These are phyloP conservation scores for Clarireedia homoeocarpa DNA, from an alignment of 2,329 filamentous ascomycete species.

Conservation along the genomic window DNA sequence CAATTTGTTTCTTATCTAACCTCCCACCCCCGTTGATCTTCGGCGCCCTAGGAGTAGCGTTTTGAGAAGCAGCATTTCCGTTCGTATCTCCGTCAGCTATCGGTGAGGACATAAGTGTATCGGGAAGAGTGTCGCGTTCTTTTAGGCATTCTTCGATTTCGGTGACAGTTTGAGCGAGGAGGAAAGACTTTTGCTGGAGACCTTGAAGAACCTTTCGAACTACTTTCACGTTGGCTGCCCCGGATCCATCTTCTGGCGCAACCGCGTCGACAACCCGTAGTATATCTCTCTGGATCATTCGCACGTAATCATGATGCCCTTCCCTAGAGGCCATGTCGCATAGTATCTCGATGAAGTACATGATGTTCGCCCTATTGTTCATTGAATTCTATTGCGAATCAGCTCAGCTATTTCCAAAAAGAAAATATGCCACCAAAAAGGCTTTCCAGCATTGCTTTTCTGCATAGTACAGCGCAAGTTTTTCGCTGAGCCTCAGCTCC, in stretches of 20 bases:
- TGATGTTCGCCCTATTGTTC: slow-evolving; percentile 96
- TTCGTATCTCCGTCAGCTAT: slow-evolving; percentile 14
- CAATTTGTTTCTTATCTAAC: slow-evolving; percentile 80
- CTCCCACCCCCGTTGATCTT: slow-evolving; percentile 24
- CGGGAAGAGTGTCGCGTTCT: slow-evolving; percentile 43
- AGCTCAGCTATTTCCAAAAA: not conserved
- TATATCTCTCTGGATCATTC: slow-evolving; percentile 94
- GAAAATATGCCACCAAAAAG: not conserved
- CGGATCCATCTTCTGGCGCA: slow-evolving; percentile 75
- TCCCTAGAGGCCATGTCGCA: slow-evolving; percentile 55
- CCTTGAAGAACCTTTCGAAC: slow-evolving; percentile 69
- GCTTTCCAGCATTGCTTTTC: too few species aligned
- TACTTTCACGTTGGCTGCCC: slow-evolving; percentile 89
- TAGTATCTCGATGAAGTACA: slow-evolving; percentile 97
- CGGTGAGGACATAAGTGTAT: slow-evolving; percentile 9
- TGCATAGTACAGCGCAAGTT: too few species aligned
- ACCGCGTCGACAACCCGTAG: slow-evolving; percentile 87
- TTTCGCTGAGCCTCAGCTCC: not conserved
- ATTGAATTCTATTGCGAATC: slow-evolving; percentile 62
- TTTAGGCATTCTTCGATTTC: slow-evolving; percentile 81
- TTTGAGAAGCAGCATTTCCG: slow-evolving; percentile 17
- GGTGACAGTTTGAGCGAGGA: slow-evolving; percentile 64
- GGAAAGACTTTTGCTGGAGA: slow-evolving; percentile 61
- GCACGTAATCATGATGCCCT: slow-evolving; percentile 76
- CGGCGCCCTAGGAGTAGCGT: slow-evolving; percentile 1